Base-by-base conservation (phyloP, 768 basidiomycete species). In the Strobilomyces echinocephalus region DNA sequence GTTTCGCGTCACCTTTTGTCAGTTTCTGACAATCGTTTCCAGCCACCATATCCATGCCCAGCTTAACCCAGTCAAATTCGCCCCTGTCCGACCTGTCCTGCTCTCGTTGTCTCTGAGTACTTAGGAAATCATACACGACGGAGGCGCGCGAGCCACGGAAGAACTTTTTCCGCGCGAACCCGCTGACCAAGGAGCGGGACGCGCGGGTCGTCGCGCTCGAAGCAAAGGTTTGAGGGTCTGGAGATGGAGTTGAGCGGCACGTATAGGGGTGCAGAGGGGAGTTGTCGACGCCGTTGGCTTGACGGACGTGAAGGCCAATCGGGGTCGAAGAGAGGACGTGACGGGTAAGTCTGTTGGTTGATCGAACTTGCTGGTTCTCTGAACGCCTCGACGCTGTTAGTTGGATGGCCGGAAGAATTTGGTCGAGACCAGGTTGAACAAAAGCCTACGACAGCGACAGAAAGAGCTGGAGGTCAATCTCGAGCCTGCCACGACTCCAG, bases 351-450 rank as follows among this genome's bases (percentile, higher is more conserved):
- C 12, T 34, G 21, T 15, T 2, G 2, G 46, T 11, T 21, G 48
- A 42, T 44, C 46, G 14, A 9, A 28, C 35, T 15, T 24, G 33
- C 15, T 21, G 50, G 26, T 21, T 30, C 28, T 4, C 49, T n/a
- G 20, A 59, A 8, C 1, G 12, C 41, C 50, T 26, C 36, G 21
- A 31, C n/a, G n/a, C n/a, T n/a, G 49, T 49, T 8, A 68, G 66
- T 70, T 92, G 58, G 84, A n/a, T 38, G 79, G 83, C 14, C 78
- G 77, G 58, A 93, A 91, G 72, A 90, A 87, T 63, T 70, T 85
- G 5, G 71, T 97, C 28, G 93, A 97, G 66, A 95, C 97, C 50
- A 95, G 97, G 68, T 77, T 98, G 44, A 91, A 88, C 58, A 97
- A 99, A 68, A 85, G 85, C 60, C 76, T 98, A 14, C 79, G 84